A percentile compares a stretch with the other conserved stretches of the same genome.
Evolutionary conservation across 805 yeast genomes (phyloP).

Genomic region (Ogataea kodamae): DNA sequence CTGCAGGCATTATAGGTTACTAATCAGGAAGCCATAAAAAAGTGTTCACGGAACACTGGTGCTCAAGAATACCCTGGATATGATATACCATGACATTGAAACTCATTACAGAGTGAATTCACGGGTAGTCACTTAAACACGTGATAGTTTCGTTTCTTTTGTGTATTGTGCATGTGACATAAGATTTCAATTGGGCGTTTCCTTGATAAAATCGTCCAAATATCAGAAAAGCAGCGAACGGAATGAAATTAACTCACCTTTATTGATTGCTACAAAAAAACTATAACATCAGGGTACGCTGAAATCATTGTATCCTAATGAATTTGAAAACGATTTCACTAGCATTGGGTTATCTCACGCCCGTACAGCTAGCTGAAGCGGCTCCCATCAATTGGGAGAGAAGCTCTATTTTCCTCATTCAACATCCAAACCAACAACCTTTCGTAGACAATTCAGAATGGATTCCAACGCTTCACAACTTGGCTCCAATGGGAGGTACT

Average conservation of each 20-base stretch:
- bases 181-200: slow-evolving; percentile 8
- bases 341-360: slow-evolving; percentile 3
- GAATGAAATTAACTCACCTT: slow-evolving; percentile 1
- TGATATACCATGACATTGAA: too few relatives aligned
- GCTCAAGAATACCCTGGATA: too few relatives aligned
- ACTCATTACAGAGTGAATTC: too few relatives aligned
- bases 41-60: too few relatives aligned
- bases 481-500: slow-evolving; percentile 14
- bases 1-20: too few relatives aligned
- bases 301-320: slow-evolving; percentile 12
- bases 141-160: slow-evolving; percentile 5
- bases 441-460: slow-evolving; percentile 3
- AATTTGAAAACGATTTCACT: slow-evolving; percentile 5
- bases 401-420: slow-evolving; percentile 1
- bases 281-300: slow-evolving; percentile 4
- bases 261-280: slow-evolving; percentile 5
- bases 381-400: slow-evolving; percentile 11
- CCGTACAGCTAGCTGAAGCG: slow-evolving; percentile 8
- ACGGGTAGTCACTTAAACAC: too few relatives aligned
- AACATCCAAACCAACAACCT: background rate
- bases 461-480: slow-evolving; percentile 8
- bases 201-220: background rate
- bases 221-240: background rate
- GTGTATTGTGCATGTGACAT: slow-evolving; percentile 7
- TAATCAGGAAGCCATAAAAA: too few relatives aligned